Base-by-base conservation (phyloP, 2,329 filamentous ascomycete genomes). In the Drechslerella stenobrocha region DNA sequence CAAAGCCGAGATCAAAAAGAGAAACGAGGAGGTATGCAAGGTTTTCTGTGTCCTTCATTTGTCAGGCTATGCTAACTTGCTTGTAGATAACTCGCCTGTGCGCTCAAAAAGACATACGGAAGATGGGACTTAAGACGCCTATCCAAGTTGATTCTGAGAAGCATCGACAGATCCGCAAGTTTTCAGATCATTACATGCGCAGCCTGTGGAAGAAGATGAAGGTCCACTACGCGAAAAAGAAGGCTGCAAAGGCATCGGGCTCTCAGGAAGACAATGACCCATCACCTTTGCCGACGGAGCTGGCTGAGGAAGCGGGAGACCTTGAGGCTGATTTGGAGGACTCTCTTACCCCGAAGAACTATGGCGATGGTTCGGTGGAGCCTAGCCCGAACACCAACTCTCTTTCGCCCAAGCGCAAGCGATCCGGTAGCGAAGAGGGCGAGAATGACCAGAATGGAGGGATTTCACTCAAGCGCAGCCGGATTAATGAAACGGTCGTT, bases 131-230 rank as follows among this genome's bases (percentile, higher is more conserved):
- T 37, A 46, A 60, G 9, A 67, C 63, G 1, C 63, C 63, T 3
- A 40, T 32, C 15, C 15, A 44, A 2, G 40, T 57, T 15, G 32
- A 50, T 18, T 26, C 34, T 5, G 63, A 67, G 28, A 67, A 67
- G 26, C 23, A 46, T 13, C 51, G 51, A n/a, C 63, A 67, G 30
- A 67, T 67, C 45, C 50, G 55, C 30, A 67, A 67, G 18, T 67
- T 67, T 32, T 35, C 55, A 1, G 48, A 67, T 9, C 48, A 22
- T 5, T 67, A 51, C 30, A 67, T 67, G 63, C 48, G 63, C 6
- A 51, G 50, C 23, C 40, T 67, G 28, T 67, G 55, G 55, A 67
- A 67, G 55, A 67, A 67, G 30, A 67, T 67, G 55, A 67, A 67
- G 24, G 34, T 55, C 11, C 44, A 67, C 30, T 60, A 67, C 18